Evolutionary conservation across 257 asterid species (phyloP).

Genomic region (Rehmannia glutinosa): DNA sequence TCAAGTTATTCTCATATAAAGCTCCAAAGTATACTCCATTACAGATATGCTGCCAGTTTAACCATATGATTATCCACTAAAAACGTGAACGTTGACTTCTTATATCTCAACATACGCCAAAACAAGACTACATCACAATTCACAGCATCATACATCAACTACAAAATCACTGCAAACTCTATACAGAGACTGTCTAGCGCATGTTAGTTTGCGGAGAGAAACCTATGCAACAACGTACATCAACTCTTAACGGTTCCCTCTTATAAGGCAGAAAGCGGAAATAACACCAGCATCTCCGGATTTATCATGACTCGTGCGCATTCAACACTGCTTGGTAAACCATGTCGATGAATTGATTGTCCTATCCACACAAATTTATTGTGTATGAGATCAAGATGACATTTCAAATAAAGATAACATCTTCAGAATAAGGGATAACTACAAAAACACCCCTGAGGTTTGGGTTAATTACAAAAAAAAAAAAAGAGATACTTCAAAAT

Average conservation of each 20-base stretch:
- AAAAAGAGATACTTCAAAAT: too few relatives aligned
- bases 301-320: conserved; percentile 39
- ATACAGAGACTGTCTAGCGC: not conserved
- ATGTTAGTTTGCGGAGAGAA: not conserved
- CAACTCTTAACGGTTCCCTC: too few relatives aligned
- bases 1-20: not conserved
- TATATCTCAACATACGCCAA: not conserved
- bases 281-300: not conserved
- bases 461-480: too few relatives aligned
- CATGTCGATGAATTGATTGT: conserved; percentile 73
- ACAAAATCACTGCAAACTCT: conserved; percentile 3
- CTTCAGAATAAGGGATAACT: too few relatives aligned
- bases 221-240: not conserved
- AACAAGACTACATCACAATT: not conserved
- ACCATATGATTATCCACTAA: not conserved
- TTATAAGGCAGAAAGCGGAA: too few relatives aligned
- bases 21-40: not conserved
- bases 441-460: too few relatives aligned
- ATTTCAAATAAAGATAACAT: not conserved
- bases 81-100: not conserved
- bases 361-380: conserved; percentile 32
- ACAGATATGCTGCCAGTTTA: not conserved
- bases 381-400: not conserved
- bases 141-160: not conserved
- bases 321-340: conserved; percentile 60